These are phyloP conservation scores for Phoenix dactylifera DNA, from an alignment of 176 grass and related monocot genomes.

Conservation along the genomic window DNA sequence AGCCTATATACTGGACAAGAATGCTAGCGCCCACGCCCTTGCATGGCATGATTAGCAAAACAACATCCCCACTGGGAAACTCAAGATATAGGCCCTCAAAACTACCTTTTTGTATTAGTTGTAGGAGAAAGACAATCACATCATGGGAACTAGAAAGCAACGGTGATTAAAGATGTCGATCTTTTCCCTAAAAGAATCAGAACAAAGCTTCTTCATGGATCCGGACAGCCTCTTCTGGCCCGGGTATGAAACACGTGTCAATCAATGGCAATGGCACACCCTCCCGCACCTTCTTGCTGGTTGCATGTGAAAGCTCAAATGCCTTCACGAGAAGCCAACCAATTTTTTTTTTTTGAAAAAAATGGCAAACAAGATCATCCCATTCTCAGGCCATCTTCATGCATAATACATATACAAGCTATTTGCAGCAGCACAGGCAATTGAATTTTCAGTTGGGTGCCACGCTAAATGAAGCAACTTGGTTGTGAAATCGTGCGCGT, in stretches of 20 bases:
- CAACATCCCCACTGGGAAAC: slow-evolving; percentile 9
- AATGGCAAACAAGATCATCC: background rate
- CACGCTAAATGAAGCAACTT: slow-evolving; percentile 87
- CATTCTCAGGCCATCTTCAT: slow-evolving; percentile 25
- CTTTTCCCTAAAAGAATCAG: slow-evolving; percentile 50
- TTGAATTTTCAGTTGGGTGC: slow-evolving; percentile 91
- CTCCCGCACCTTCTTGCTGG: slow-evolving; percentile 1
- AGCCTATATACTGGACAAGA: background rate
- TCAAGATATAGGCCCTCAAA: slow-evolving; percentile 16
- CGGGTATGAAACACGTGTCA: background rate
- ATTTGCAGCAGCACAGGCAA: slow-evolving; percentile 78
- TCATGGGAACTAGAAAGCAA: slow-evolving; percentile 25
- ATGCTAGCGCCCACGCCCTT: background rate
- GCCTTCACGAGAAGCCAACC: background rate
- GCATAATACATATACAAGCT: slow-evolving; percentile 98
- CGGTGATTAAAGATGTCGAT: slow-evolving; percentile 44
- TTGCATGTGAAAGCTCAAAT: slow-evolving; percentile 7
- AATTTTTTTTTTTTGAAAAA: background rate
- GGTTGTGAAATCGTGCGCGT: slow-evolving; percentile 51
- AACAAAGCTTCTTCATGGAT: slow-evolving; percentile 2
- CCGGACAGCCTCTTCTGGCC: slow-evolving; percentile 2
- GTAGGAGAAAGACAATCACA: slow-evolving; percentile 44
- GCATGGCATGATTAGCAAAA: slow-evolving; percentile 6
- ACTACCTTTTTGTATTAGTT: slow-evolving; percentile 23
- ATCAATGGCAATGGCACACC: slow-evolving; percentile 2